A percentile compares a stretch with the other conserved stretches of the same genome.
These are phyloP conservation scores for Beauveria medogensis DNA, from an alignment of 2,329 filamentous ascomycete genomes.

Conservation along the genomic window DNA sequence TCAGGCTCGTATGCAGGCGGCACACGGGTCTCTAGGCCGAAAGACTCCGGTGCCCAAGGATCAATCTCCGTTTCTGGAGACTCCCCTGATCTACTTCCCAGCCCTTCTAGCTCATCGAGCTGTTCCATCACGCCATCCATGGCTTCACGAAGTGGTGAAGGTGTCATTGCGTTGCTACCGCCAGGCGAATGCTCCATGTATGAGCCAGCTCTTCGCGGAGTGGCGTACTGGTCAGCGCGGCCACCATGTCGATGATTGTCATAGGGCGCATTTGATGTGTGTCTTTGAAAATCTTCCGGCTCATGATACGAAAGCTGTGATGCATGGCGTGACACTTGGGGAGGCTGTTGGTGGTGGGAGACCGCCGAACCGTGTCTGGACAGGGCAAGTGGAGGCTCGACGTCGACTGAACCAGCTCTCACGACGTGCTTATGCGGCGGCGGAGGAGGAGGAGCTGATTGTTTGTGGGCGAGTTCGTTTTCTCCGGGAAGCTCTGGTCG, in stretches of 20 bases:
- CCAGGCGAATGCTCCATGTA: conserved; percentile 57
- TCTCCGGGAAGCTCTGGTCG: conserved; percentile 26
- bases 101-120: conserved; percentile 63
- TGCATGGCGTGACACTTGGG: conserved; percentile 10
- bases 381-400: conserved; percentile 17
- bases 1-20: conserved; percentile 21
- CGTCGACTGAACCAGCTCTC: conserved; percentile 19
- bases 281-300: conserved; percentile 22
- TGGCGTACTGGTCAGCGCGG: conserved; percentile 30
- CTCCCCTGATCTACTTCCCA: conserved; percentile 46
- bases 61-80: conserved; percentile 52
- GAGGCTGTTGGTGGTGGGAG: conserved; percentile 22
- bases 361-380: conserved; percentile 28
- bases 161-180: conserved; percentile 58
- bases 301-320: conserved; percentile 7
- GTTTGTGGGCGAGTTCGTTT: conserved; percentile 21
- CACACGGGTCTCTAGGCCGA: conserved; percentile 44
- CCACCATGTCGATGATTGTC: conserved; percentile 25
- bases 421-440: conserved; percentile 17
- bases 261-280: conserved; percentile 33
- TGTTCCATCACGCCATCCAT: conserved; percentile 99
- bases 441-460: conserved; percentile 29
- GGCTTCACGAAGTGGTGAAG: conserved; percentile 83
- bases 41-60: conserved; percentile 88
- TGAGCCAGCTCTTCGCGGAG: conserved; percentile 53